Evolutionary conservation across 2,329 filamentous ascomycete genomes (phyloP).

Genomic region (Alternaria tenuissima): DNA sequence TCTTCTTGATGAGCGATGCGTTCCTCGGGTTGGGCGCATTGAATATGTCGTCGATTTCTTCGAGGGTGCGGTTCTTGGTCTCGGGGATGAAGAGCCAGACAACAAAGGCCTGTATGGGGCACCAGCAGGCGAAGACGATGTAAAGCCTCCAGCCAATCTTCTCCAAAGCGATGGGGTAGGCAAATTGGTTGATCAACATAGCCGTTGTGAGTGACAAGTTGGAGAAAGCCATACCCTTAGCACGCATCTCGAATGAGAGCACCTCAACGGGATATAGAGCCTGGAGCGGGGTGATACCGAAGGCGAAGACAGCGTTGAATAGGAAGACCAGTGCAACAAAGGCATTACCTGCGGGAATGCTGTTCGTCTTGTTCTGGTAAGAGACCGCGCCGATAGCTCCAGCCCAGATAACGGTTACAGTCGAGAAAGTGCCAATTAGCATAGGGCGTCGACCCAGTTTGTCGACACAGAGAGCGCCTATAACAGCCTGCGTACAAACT

Average conservation of each 20-base stretch:
- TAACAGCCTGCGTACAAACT: slow-evolving; percentile 30
- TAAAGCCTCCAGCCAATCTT: slow-evolving; percentile 36
- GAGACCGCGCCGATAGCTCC: slow-evolving; percentile 32
- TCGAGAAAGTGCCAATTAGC: slow-evolving; percentile 37
- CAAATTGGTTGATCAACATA: slow-evolving; percentile 42
- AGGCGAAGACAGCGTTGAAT: slow-evolving; percentile 44
- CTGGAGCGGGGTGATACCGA: slow-evolving; percentile 48
- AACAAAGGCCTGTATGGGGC: slow-evolving; percentile 27
- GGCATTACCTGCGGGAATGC: slow-evolving; percentile 31
- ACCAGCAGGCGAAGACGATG: slow-evolving; percentile 37
- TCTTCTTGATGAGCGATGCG: slow-evolving; percentile 35
- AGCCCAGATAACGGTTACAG: slow-evolving; percentile 36
- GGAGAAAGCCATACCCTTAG: slow-evolving; percentile 44
- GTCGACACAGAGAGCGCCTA: slow-evolving; percentile 47
- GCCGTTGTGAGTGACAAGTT: slow-evolving; percentile 29
- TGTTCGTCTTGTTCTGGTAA: slow-evolving; percentile 20
- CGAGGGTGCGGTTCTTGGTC: slow-evolving; percentile 40
- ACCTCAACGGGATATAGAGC: slow-evolving; percentile 46
- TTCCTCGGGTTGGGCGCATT: slow-evolving; percentile 33
- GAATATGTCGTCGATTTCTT: slow-evolving; percentile 38
- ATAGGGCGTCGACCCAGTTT: slow-evolving; percentile 44
- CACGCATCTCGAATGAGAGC: slow-evolving; percentile 47
- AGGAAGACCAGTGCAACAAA: slow-evolving; percentile 47
- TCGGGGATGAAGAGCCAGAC: slow-evolving; percentile 36
- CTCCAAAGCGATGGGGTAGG: slow-evolving; percentile 36